Conservation (phyloP, 345 rosid species). For the Arabis alpina region DNA sequence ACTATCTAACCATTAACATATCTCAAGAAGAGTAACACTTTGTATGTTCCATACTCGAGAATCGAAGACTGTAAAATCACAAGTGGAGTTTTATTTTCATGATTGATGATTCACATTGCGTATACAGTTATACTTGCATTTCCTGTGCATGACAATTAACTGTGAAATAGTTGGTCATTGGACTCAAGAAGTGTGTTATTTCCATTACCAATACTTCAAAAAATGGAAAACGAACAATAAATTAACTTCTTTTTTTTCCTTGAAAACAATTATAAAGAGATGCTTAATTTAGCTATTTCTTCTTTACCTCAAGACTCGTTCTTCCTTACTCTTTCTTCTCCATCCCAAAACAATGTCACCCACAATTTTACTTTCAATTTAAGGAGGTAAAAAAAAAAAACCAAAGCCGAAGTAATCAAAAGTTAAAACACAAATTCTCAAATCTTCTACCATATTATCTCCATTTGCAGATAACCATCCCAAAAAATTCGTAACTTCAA, state of each 20-base stretch:
- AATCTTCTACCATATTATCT: neutral
- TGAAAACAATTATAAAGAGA: neutral
- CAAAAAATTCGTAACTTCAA: neutral
- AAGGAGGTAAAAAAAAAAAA: neutral
- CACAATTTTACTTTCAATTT: conserved; percentile 15
- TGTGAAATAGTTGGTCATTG: no score
- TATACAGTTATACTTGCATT: no score
- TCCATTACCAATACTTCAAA: no score
- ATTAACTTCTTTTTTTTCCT: neutral
- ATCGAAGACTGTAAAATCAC: no score
- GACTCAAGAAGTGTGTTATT: no score
- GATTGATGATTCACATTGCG: no score
- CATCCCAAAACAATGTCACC: conserved; percentile 3
- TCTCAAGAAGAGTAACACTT: no score
- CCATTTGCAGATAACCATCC: neutral
- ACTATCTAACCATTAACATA: no score
- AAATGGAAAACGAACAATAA: no score
- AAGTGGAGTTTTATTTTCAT: no score
- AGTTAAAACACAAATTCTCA: neutral
- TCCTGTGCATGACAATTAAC: no score
- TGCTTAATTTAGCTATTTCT: conserved; percentile 24
- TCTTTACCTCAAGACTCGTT: conserved; percentile 38
- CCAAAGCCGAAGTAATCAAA: neutral
- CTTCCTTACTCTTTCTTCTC: conserved; percentile 22
- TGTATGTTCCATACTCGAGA: no score